A percentile compares a stretch with the other conserved stretches of the same genome.
phyloP scores from a whole-genome alignment of 768 basidiomycete species.

The Gloeostereum incarnatum region DNA sequence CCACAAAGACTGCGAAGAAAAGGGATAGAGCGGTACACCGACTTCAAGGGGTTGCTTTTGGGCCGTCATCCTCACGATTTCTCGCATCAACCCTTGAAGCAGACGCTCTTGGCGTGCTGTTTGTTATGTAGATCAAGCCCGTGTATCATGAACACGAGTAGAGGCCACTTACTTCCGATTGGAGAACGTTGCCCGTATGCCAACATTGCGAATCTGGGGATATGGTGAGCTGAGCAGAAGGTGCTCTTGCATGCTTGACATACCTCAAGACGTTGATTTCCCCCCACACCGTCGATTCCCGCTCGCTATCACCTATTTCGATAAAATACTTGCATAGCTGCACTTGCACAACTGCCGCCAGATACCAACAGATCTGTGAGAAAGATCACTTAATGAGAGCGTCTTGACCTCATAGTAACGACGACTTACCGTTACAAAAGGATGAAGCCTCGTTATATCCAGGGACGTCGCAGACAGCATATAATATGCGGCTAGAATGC shows the following conservation, averaged over 20 bases:
- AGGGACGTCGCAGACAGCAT: conserved; percentile 74
- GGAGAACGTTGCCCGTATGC: conserved; percentile 73
- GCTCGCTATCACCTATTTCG: conserved; percentile 63
- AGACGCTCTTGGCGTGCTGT: conserved; percentile 77
- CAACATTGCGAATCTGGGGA: conserved; percentile 69
- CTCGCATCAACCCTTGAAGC: conserved; percentile 75
- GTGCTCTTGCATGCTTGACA: conserved; percentile 8
- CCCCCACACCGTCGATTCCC: conserved; percentile 77
- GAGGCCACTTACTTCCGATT: conserved; percentile 58
- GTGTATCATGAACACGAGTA: not conserved
- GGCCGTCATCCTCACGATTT: conserved; percentile 75
- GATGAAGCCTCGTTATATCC: conserved; percentile 72
- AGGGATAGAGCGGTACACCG: conserved; percentile 73
- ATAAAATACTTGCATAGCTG: conserved; percentile 84
- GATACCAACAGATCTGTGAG: conserved; percentile 94
- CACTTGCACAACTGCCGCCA: conserved; percentile 80
- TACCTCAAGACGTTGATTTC: conserved; percentile 81
- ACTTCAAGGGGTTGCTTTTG: conserved; percentile 76
- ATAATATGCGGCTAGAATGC: conserved; percentile 69
- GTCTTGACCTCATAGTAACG: conserved; percentile 3
- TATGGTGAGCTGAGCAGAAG: not conserved
- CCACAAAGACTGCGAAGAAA: conserved; percentile 62
- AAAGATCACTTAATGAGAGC: conserved; percentile 6
- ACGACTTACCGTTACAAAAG: conserved; percentile 63
- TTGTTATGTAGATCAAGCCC: conserved; percentile 4